Evolutionary conservation across 2,329 filamentous ascomycete genomes (phyloP), one percentile per base, ranked within the genome.

Genomic region (Laburnicola sp.): DNA sequence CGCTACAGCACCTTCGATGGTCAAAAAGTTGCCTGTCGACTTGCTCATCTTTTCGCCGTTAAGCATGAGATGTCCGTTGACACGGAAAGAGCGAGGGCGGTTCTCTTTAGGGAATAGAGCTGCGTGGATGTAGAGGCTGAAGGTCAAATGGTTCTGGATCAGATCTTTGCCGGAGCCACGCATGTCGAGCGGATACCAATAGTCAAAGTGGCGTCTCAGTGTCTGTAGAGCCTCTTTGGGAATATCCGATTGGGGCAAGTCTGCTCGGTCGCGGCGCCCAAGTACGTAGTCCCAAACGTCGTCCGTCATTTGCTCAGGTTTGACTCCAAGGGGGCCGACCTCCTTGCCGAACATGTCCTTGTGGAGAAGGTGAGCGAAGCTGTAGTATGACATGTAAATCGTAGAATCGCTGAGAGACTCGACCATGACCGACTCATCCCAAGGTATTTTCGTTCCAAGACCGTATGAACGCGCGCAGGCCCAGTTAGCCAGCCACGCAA

Each of bases 41-140:
- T 99, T 99, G 72, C 86, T 88, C 94, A 99, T 99, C 83, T 99
- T 99, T 72, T 96, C 90, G 43, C 93, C 93, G 72, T 99, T 99
- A 58, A 99, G 81, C 74, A 96, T 85, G 66, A 97, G 77, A 76
- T 97, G 93, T 1, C 94, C 94, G 69, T 99, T 99, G 56, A 89
- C 86, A 59, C 94, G 88, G 60, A 97, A 82, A 56, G 86, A 86
- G 45, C 82, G 83, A 8, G 94, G 94, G 91, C 93, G 97, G 79
- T 91, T 95, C 72, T 93, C 84, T 52, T 84, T 83, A 9, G 86
- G 84, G 81, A 97, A 97, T 37, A 99, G 82, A 8, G 94, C 94
- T 58, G 94, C 75, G 74, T 97, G 94, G 62, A 93, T 87, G 77
- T 97, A 97, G 48, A 97, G 82, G 82, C 89, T 94, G 80, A 97